A percentile compares a stretch with the other conserved stretches of the same genome.
phyloP scores from a whole-genome alignment of 352 stramenopile species.

The Phytophthora crassamura region DNA sequence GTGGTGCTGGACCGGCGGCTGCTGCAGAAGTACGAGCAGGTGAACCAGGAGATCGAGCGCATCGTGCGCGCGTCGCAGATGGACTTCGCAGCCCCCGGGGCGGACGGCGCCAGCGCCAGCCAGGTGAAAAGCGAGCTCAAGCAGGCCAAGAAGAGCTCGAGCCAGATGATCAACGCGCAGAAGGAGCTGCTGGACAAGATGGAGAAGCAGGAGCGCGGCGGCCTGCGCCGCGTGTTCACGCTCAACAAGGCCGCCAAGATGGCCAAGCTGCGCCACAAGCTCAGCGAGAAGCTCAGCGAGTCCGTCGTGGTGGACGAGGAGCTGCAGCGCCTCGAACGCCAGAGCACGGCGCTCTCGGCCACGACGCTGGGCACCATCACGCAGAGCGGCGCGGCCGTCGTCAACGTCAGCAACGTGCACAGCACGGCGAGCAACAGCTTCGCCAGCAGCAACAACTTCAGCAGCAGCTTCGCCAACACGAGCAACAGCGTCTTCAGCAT shows the following conservation, averaged over 20 bases:
- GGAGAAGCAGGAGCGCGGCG: slow-evolving; percentile 71
- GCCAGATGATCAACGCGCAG: slow-evolving; percentile 81
- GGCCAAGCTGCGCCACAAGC: slow-evolving; percentile 72
- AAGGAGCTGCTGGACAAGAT: slow-evolving; percentile 87
- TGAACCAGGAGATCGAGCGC: slow-evolving; percentile 80
- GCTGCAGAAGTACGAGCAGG: slow-evolving; percentile 76
- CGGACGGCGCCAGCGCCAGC: slow-evolving; percentile 29
- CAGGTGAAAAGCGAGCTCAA: slow-evolving; percentile 61
- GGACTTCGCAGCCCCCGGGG: slow-evolving; percentile 24
- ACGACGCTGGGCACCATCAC: slow-evolving; percentile 61
- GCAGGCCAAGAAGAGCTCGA: slow-evolving; percentile 69
- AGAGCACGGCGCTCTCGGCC: slow-evolving; percentile 67
- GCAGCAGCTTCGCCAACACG: slow-evolving; percentile 30
- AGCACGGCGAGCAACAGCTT: slow-evolving; percentile 11
- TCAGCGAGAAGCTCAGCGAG: slow-evolving; percentile 78
- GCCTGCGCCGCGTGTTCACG: slow-evolving; percentile 71
- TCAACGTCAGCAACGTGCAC: slow-evolving; percentile 48
- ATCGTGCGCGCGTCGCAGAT: slow-evolving; percentile 68
- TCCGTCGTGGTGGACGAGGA: slow-evolving; percentile 73
- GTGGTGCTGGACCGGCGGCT: slow-evolving; percentile 69
- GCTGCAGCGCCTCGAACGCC: slow-evolving; percentile 65
- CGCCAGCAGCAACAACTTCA: slow-evolving; percentile 13
- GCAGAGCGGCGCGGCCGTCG: slow-evolving; percentile 35
- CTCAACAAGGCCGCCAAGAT: slow-evolving; percentile 77
- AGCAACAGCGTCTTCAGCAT: slow-evolving; percentile 30